Evolutionary conservation across 2,329 filamentous ascomycete genomes (phyloP).

Genomic region (Torrubiellomyces zombiae): DNA sequence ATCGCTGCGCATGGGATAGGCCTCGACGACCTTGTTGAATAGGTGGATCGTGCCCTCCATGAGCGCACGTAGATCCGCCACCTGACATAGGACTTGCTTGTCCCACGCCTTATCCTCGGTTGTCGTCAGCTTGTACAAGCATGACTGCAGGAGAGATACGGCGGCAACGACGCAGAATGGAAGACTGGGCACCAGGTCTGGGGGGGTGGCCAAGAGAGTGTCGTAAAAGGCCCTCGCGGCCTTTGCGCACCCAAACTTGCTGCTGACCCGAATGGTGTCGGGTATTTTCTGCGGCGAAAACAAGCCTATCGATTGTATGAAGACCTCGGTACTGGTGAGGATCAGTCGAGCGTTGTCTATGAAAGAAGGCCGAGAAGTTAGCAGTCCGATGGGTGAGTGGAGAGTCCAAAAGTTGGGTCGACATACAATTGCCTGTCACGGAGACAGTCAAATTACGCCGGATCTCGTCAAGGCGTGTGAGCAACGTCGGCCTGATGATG

Average conservation of each 20-base stretch:
- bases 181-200: constrained; percentile 13
- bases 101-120: constrained; percentile 25
- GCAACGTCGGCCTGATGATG: constrained; percentile 15
- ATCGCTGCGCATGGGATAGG: constrained; percentile 13
- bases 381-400: not conserved
- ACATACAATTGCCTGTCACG: constrained; percentile 13
- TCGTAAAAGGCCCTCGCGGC: constrained; percentile 20
- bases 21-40: constrained; percentile 11
- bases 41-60: constrained; percentile 17
- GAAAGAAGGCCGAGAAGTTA: not conserved
- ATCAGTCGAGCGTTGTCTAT: constrained; percentile 15
- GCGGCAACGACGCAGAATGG: constrained; percentile 18
- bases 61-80: constrained; percentile 18
- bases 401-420: too few relatives aligned
- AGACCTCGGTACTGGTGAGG: constrained; percentile 13
- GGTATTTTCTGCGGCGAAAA: constrained; percentile 15
- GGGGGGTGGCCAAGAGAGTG: constrained; percentile 16
- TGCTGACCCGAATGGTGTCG: constrained; percentile 14
- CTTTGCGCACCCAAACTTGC: constrained; percentile 19
- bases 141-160: constrained; percentile 18
- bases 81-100: constrained; percentile 17
- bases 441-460: constrained; percentile 9
- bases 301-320: constrained; percentile 16
- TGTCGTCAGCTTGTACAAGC: constrained; percentile 21
- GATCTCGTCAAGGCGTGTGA: constrained; percentile 12